Conservation (phyloP, 176 grass and related monocot species). For the Panicum miliaceum region DNA sequence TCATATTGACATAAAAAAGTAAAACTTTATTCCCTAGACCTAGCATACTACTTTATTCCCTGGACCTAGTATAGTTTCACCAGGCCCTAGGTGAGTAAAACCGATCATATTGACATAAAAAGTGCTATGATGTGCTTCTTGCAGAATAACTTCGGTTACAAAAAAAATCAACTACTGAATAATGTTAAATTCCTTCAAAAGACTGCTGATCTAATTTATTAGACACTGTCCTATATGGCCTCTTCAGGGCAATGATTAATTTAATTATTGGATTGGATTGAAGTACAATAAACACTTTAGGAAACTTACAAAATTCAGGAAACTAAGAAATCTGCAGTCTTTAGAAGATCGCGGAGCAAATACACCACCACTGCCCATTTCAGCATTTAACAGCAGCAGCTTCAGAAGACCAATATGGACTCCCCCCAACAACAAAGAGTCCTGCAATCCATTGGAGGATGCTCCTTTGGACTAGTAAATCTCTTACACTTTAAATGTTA, state of each 20-base stretch:
- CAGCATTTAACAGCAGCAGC: slow-evolving; percentile 68
- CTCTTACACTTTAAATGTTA: no score
- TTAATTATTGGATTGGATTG: background rate
- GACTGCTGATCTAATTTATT: background rate
- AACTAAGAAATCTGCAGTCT: slow-evolving; percentile 75
- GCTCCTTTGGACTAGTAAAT: slow-evolving; percentile 50
- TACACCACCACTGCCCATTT: slow-evolving; percentile 47
- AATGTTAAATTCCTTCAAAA: slow-evolving; percentile 5
- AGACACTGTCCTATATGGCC: slow-evolving; percentile 10
- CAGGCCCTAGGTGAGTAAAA: background rate
- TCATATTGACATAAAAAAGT: slow-evolving; percentile 4
- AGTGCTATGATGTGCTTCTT: background rate
- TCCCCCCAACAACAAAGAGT: slow-evolving; percentile 79
- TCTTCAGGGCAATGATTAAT: slow-evolving; percentile 23
- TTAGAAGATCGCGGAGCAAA: slow-evolving; percentile 77
- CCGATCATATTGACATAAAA: slow-evolving; percentile 5
- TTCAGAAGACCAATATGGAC: slow-evolving; percentile 88
- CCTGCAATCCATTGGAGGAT: slow-evolving; percentile 68
- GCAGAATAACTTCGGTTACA: background rate
- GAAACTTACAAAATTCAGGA: slow-evolving; percentile 94
- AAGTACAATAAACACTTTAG: slow-evolving; percentile 26
- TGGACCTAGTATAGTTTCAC: background rate
- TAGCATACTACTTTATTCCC: no score
- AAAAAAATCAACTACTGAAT: slow-evolving; percentile 34
- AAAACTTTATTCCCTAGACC: background rate